Conservation (phyloP, 768 basidiomycete genomes). For the Psilocybe azurescens region DNA sequence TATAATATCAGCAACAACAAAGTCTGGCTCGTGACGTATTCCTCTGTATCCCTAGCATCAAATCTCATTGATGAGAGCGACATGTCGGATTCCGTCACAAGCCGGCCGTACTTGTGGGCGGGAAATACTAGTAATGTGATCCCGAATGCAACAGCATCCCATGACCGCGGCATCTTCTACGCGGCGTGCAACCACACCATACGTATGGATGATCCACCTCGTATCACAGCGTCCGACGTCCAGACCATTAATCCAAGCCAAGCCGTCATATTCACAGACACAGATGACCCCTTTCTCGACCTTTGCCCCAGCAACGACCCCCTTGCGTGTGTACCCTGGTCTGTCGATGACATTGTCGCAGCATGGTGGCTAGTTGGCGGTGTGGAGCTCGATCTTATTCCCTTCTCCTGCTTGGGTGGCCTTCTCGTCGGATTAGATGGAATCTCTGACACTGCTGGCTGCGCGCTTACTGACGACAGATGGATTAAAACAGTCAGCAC, state of each 20-base stretch:
- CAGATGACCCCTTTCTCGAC: neutral
- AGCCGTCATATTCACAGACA: neutral
- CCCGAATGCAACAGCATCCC: constrained; percentile 5
- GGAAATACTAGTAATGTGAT: neutral
- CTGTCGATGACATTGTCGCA: neutral
- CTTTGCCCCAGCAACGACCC: neutral
- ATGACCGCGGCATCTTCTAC: neutral
- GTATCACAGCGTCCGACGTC: neutral
- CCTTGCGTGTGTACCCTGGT: neutral
- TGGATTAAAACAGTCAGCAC: constrained; percentile 20
- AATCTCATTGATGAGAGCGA: neutral
- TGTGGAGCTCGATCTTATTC: neutral
- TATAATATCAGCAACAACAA: neutral
- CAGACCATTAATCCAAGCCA: neutral
- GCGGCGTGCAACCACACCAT: neutral
- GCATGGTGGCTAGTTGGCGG: neutral
- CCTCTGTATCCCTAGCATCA: neutral
- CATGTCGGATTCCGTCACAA: neutral
- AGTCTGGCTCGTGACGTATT: neutral
- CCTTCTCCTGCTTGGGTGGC: neutral
- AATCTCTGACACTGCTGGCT: neutral
- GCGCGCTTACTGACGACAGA: constrained; percentile 17
- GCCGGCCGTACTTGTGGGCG: constrained; percentile 5
- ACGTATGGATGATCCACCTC: neutral
- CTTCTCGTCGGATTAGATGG: neutral